A percentile compares a stretch with the other conserved stretches of the same genome.
phyloP scores from a whole-genome alignment of 2,329 filamentous ascomycete genomes.

The Xylariaceae sp. region DNA sequence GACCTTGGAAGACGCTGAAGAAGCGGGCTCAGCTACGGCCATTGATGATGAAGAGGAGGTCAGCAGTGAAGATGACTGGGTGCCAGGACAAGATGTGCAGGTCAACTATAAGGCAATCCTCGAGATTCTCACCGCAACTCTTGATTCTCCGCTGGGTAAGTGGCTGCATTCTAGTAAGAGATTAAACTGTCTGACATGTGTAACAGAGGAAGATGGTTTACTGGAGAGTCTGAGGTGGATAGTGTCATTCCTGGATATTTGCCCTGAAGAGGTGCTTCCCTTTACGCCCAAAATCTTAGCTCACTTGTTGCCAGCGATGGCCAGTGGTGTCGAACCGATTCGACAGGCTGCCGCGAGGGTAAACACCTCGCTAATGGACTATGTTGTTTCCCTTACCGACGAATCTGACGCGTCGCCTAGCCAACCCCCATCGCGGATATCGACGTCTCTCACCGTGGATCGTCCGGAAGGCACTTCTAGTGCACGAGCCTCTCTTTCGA shows the following conservation, averaged over 20 bases:
- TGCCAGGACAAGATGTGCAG: slow-evolving; percentile 94
- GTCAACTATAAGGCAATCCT: slow-evolving; percentile 92
- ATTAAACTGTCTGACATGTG: slow-evolving; percentile 24
- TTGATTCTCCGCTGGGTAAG: slow-evolving; percentile 80
- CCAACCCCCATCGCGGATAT: slow-evolving; percentile 48
- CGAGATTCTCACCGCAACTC: slow-evolving; percentile 86
- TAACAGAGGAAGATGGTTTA: slow-evolving; percentile 83
- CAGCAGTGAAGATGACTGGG: slow-evolving; percentile 88
- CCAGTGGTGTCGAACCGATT: slow-evolving; percentile 87
- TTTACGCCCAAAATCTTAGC: slow-evolving; percentile 93
- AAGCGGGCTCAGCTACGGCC: slow-evolving; percentile 62
- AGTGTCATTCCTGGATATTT: slow-evolving; percentile 95
- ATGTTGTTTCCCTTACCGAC: slow-evolving; percentile 88
- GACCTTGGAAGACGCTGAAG: slow-evolving; percentile 64
- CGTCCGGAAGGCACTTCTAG: slow-evolving; percentile 55
- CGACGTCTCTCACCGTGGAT: slow-evolving; percentile 49
- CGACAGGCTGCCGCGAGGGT: slow-evolving; percentile 87
- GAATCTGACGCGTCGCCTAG: slow-evolving; percentile 55
- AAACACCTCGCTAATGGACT: slow-evolving; percentile 89
- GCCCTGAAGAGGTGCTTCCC: slow-evolving; percentile 91
- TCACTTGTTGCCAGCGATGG: slow-evolving; percentile 91
- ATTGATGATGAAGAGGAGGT: slow-evolving; percentile 61
- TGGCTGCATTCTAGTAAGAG: slow-evolving; percentile 18
- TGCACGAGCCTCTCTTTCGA: slow-evolving; percentile 58
- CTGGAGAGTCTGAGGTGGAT: slow-evolving; percentile 94